A percentile compares a stretch with the other conserved stretches of the same genome.
These are phyloP conservation scores for Casuarina cunninghamiana DNA, from an alignment of 306 rosid species.

Conservation along the genomic window DNA sequence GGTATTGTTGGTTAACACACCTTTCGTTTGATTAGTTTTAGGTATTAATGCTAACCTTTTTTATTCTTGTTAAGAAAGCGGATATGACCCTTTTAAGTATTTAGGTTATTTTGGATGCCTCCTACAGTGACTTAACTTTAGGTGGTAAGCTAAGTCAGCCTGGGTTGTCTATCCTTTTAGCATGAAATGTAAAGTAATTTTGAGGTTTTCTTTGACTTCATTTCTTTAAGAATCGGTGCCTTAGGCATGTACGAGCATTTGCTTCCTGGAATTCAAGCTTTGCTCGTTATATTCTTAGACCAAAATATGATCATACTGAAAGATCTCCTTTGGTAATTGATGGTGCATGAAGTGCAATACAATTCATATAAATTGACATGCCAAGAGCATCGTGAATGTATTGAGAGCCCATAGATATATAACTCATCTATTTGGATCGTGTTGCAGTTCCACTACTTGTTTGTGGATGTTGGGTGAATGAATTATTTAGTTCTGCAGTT, in stretches of 20 bases:
- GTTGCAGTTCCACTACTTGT: neutral
- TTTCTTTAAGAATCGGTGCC: neutral
- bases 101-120: neutral
- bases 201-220: neutral
- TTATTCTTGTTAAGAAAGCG: neutral
- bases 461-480: neutral
- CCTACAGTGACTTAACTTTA: neutral
- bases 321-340: too few relatives aligned
- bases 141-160: conserved; percentile 9
- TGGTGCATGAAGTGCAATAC: too few relatives aligned
- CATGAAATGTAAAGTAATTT: conserved; percentile 37
- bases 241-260: neutral
- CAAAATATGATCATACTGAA: too few relatives aligned
- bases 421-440: neutral
- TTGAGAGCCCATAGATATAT: neutral
- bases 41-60: neutral
- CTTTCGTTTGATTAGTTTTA: neutral
- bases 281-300: neutral
- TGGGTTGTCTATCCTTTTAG: conserved; percentile 14
- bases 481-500: neutral
- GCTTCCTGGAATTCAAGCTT: neutral
- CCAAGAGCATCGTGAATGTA: neutral
- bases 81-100: neutral
- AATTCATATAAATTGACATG: neutral
- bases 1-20: conserved; percentile 19